These are phyloP conservation scores for Macrolepiota dolichaula DNA, from an alignment of 768 basidiomycete species.

Conservation along the genomic window DNA sequence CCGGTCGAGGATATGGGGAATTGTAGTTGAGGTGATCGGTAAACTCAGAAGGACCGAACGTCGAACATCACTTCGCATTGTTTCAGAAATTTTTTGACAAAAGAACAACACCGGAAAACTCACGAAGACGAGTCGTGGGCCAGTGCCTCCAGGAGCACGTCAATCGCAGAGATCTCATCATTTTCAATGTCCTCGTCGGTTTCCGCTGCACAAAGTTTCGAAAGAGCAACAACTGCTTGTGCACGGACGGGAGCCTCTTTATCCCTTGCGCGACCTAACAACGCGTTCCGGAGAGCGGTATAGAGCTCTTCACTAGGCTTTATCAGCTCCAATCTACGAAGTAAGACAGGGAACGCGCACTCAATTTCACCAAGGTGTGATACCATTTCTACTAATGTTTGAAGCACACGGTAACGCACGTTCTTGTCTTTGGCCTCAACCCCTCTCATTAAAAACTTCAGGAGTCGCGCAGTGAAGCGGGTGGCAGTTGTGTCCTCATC, in stretches of 20 bases:
- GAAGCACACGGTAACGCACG: constrained; percentile 76
- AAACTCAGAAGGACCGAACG: constrained; percentile 74
- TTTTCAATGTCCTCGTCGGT: constrained; percentile 50
- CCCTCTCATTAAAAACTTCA: constrained; percentile 70
- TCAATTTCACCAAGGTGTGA: constrained; percentile 81
- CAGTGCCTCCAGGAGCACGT: constrained; percentile 66
- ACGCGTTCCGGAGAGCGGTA: constrained; percentile 48
- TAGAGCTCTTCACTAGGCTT: constrained; percentile 72
- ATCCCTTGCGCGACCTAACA: constrained; percentile 74
- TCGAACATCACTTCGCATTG: constrained; percentile 72
- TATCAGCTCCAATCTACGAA: not conserved
- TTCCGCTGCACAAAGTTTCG: constrained; percentile 72
- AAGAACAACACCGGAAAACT: constrained; percentile 23
- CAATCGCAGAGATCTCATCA: constrained; percentile 48
- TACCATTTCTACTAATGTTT: constrained; percentile 77
- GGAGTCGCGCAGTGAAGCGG: constrained; percentile 62
- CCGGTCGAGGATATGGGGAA: constrained; percentile 69
- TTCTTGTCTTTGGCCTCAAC: constrained; percentile 86
- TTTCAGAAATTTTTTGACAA: not conserved
- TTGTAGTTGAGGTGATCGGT: constrained; percentile 47
- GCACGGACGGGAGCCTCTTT: constrained; percentile 76
- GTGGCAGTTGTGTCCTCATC: constrained; percentile 43
- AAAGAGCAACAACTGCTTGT: constrained; percentile 77
- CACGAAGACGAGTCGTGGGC: constrained; percentile 75
- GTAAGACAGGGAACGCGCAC: constrained; percentile 43